Evolutionary conservation across 257 asterid genomes (phyloP), one percentile per base, ranked within the genome.

Genomic region (Fraxinus excelsior): DNA sequence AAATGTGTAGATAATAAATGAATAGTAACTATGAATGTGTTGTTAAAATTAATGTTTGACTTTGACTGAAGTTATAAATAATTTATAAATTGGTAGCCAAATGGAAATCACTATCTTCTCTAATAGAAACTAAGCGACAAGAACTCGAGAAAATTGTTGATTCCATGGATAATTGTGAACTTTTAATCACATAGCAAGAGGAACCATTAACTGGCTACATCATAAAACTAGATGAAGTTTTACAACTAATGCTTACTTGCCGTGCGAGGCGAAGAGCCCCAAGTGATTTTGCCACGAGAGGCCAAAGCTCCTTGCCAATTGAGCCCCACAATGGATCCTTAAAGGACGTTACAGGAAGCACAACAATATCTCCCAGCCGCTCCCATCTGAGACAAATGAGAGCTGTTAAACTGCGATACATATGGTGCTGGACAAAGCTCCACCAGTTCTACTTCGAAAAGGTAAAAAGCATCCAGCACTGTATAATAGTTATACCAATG

Each of bases 241-340:
- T 25, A 74, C 51, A 62, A 28, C 60, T 28, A 14, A 34, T 42
- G 40, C 91, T 84, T 84, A 96, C 99, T 86, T 96, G 99, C 32
- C 94, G 92, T 26, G 97, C 99, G 37, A 96, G 92, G 73, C 95
- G 98, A 69, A 58, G 85, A 75, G 97, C 77, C 56, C 96, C 98
- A 78, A 96, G 87, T 49, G 96, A 85, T 76, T 80, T 81, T 75
- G 99, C 96, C 75, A 96, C 93, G 42, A 85, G 74, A 67, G 93
- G 89, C 99, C 99, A 96, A 72, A 93, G 90, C 79, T 93, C 96
- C 80, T 82, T 88, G 23, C 83, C 91, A 74, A 96, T 79, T 42
- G 85, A 81, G 73, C 85, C 90, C 99, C 99, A 96, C 4, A 78
- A 83, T 70, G 89, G 92, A 79, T 88, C 97, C 76, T 80, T 85